These are phyloP conservation scores for Talaromyces verruculosus DNA, from an alignment of 2,329 filamentous ascomycete species.

Conservation along the genomic window DNA sequence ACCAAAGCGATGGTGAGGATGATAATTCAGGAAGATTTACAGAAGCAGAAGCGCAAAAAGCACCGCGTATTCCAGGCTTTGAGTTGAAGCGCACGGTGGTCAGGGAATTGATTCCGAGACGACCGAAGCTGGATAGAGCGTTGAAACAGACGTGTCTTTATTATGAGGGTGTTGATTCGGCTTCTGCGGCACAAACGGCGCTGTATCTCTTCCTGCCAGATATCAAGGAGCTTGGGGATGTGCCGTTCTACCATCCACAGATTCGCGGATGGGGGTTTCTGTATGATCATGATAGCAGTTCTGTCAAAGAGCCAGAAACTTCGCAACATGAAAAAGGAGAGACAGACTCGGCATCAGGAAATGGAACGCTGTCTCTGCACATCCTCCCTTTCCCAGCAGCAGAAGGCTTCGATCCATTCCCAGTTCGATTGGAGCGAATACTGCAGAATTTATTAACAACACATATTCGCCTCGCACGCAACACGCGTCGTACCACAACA, in stretches of 20 bases:
- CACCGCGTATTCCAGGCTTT: slow-evolving; percentile 32
- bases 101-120: slow-evolving; percentile 76
- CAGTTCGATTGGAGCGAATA: slow-evolving; percentile 40
- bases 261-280: slow-evolving; percentile 73
- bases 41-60: slow-evolving; percentile 16
- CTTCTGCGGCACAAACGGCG: slow-evolving; percentile 27
- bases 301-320: slow-evolving; percentile 20
- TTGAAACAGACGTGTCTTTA: slow-evolving; percentile 82
- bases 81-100: slow-evolving; percentile 64
- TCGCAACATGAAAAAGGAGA: neutral
- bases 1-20: neutral
- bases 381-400: slow-evolving; percentile 48
- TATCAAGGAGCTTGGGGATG: slow-evolving; percentile 56
- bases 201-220: slow-evolving; percentile 80
- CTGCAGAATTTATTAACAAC: slow-evolving; percentile 39
- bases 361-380: slow-evolving; percentile 51
- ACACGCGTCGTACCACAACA: slow-evolving; percentile 23
- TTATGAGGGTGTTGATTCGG: slow-evolving; percentile 43
- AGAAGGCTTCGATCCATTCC: slow-evolving; percentile 37
- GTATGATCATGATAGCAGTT: slow-evolving; percentile 51
- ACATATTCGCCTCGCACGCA: slow-evolving; percentile 38
- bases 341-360: neutral
- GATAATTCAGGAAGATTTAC: neutral
- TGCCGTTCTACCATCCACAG: slow-evolving; percentile 86
- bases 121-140: slow-evolving; percentile 70